Conservation (phyloP, 305 asterid species). For the Withania somnifera region DNA sequence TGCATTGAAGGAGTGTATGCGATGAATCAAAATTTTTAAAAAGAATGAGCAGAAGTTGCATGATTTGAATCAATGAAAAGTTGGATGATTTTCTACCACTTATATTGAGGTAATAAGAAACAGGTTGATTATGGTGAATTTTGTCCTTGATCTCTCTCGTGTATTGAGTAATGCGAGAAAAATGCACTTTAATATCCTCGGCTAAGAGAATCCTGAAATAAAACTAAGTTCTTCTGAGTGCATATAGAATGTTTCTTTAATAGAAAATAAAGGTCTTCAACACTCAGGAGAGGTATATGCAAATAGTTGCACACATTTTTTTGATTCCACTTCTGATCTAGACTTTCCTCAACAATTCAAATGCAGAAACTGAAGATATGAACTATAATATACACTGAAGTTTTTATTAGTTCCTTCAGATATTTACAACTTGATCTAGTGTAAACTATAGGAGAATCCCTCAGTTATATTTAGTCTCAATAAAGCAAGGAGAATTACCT, state of each 20-base stretch:
- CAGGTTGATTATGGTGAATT: slow-evolving; percentile 31
- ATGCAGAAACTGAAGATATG: no score
- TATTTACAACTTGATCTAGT: no score
- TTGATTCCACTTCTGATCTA: slow-evolving; percentile 74
- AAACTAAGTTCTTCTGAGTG: slow-evolving; percentile 54
- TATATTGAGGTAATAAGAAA: slow-evolving; percentile 37
- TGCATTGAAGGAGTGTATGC: no score
- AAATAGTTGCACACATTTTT: slow-evolving; percentile 45
- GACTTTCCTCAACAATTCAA: slow-evolving; percentile 77
- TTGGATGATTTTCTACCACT: slow-evolving; percentile 43
- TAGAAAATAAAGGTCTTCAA: slow-evolving; percentile 46
- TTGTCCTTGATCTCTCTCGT: slow-evolving; percentile 48
- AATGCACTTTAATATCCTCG: slow-evolving; percentile 44
- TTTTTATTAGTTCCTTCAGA: no score
- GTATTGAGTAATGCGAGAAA: slow-evolving; percentile 44
- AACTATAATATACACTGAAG: no score
- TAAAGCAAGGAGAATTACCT: no score
- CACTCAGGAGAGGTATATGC: slow-evolving; percentile 29
- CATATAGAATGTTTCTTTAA: slow-evolving; percentile 74
- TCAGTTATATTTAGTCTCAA: no score
- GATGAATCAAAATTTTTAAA: slow-evolving; percentile 46
- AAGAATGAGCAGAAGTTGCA: slow-evolving; percentile 73
- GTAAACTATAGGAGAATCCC: no score
- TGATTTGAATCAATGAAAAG: slow-evolving; percentile 40
- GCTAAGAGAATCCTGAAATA: slow-evolving; percentile 45